These are phyloP conservation scores for Calonectria pseudoturangicola DNA, from an alignment of 2,329 filamentous ascomycete species.

Conservation along the genomic window DNA sequence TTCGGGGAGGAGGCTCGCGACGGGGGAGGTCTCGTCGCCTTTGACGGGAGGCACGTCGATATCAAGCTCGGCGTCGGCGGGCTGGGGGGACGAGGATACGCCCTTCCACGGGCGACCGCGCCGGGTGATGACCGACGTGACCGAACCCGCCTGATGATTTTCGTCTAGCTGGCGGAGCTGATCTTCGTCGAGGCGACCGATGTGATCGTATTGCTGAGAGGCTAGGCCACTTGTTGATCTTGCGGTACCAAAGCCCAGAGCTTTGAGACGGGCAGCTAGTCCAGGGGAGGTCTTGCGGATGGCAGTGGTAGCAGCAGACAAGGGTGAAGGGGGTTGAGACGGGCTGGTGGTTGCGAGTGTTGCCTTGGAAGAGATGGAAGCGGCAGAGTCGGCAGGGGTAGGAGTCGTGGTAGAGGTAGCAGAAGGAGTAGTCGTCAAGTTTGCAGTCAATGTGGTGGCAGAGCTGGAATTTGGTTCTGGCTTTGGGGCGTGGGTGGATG, in stretches of 20 bases:
- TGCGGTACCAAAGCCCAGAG: constrained; percentile 74
- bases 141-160: constrained; percentile 76
- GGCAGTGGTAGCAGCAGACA: constrained; percentile 56
- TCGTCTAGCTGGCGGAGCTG: constrained; percentile 82
- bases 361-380: constrained; percentile 46
- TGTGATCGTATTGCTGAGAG: constrained; percentile 63
- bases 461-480: constrained; percentile 51
- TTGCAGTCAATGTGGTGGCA: constrained; percentile 46
- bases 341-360: constrained; percentile 51
- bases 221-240: constrained; percentile 59
- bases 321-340: constrained; percentile 51
- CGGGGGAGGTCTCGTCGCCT: constrained; percentile 54
- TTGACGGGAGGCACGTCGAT: constrained; percentile 52
- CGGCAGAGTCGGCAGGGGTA: constrained; percentile 47
- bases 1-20: constrained; percentile 67
- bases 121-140: constrained; percentile 72
- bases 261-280: constrained; percentile 78
- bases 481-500: constrained; percentile 50
- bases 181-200: constrained; percentile 82
- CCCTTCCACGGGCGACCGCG: constrained; percentile 84
- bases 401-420: constrained; percentile 42
- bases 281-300: constrained; percentile 78
- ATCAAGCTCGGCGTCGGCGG: constrained; percentile 50
- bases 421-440: constrained; percentile 42
- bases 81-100: constrained; percentile 61